Evolutionary conservation across 1,139 yeast species (phyloP).

Genomic region (Dujonia santamariae): DNA sequence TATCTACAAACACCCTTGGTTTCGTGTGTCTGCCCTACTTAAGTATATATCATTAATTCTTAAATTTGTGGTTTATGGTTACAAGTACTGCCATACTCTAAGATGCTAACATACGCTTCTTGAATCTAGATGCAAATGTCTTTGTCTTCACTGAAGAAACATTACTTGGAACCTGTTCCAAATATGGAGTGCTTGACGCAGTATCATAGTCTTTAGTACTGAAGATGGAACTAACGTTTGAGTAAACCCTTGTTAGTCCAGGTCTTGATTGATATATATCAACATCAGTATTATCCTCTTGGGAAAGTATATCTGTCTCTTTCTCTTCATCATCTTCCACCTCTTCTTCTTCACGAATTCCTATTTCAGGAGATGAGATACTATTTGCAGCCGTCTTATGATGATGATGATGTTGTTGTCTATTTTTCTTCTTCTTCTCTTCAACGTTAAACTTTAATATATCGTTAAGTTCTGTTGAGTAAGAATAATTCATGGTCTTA

Average conservation of each 20-base stretch:
- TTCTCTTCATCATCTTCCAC: constrained; percentile 4
- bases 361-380: background rate
- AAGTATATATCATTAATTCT: background rate
- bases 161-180: too few species aligned
- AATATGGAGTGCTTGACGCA: too few species aligned
- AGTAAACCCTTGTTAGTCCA: constrained; percentile 12
- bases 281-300: constrained; percentile 7
- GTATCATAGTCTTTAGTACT: constrained; percentile 15
- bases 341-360: constrained; percentile 9
- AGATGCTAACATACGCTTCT: background rate
- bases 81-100: background rate
- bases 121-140: background rate
- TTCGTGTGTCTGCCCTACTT: too few species aligned
- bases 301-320: constrained; percentile 10
- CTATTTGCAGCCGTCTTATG: background rate
- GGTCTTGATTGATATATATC: constrained; percentile 10
- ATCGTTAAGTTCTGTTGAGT: constrained; percentile 15
- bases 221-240: constrained; percentile 22
- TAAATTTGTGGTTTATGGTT: background rate
- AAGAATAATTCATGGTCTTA: constrained; percentile 9
- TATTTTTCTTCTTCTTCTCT: constrained; percentile 6
- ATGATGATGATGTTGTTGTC: background rate
- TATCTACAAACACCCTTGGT: too few species aligned
- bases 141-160: too few species aligned
- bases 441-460: constrained; percentile 14